A percentile compares a stretch with the other conserved stretches of the same genome.
Conservation (phyloP, 768 basidiomycete genomes). For the Gloeopeniophorella convolvens region DNA sequence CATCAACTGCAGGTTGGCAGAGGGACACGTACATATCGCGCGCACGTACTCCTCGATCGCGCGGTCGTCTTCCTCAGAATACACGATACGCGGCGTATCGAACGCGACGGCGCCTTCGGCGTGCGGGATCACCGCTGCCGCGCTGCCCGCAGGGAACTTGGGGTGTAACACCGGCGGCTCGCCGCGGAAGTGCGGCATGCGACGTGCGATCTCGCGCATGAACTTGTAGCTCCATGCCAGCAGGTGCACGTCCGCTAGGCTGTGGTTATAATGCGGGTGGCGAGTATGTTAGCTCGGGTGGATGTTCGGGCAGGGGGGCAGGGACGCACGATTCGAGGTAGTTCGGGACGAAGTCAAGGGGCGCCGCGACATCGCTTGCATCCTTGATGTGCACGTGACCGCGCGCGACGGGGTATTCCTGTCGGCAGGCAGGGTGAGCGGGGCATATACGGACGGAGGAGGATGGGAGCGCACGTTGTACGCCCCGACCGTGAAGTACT, state of each 20-base stretch:
- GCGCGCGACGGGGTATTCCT: constrained; percentile 17
- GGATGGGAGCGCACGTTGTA: constrained; percentile 2
- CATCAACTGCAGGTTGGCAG: neutral
- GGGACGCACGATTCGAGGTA: constrained; percentile 41
- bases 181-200: constrained; percentile 38
- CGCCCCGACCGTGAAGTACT: constrained; percentile 16
- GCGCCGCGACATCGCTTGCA: constrained; percentile 16
- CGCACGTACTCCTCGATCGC: constrained; percentile 28
- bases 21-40: neutral
- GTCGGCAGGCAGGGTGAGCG: no score
- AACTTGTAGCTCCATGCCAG: constrained; percentile 50
- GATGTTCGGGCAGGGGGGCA: constrained; percentile 31
- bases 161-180: constrained; percentile 27
- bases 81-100: constrained; percentile 26
- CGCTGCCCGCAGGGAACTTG: constrained; percentile 26
- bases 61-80: constrained; percentile 31
- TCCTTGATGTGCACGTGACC: constrained; percentile 22
- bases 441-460: no score
- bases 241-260: constrained; percentile 31
- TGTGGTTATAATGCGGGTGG: no score
- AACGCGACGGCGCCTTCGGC: constrained; percentile 22
- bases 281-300: neutral
- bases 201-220: constrained; percentile 43
- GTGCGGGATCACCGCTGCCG: constrained; percentile 17
- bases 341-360: constrained; percentile 20